phyloP scores from a whole-genome alignment of 2,329 filamentous ascomycete species.

The Trichoderma pleuroti region DNA sequence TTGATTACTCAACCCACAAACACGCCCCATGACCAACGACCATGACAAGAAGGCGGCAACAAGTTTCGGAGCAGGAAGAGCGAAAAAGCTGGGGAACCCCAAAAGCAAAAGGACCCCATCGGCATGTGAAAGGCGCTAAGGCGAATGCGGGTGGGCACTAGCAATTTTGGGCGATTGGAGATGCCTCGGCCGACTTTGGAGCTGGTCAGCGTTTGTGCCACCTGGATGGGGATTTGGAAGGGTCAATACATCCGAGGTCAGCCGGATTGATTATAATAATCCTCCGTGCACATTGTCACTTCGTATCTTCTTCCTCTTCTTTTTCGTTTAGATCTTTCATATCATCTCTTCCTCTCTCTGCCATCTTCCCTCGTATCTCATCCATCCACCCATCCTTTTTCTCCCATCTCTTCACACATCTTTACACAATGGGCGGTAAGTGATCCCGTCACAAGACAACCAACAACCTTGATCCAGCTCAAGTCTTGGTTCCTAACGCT shows the following conservation, averaged over 20 bases:
- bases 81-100: slow-evolving; percentile 13
- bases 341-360: neutral
- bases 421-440: slow-evolving; percentile 40
- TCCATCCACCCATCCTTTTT: neutral
- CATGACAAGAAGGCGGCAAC: neutral
- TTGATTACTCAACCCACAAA: neutral
- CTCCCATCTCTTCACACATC: neutral
- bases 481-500: slow-evolving; percentile 16
- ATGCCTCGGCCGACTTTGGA: slow-evolving; percentile 32
- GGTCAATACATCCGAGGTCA: slow-evolving; percentile 16
- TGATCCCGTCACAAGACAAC: slow-evolving; percentile 13
- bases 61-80: neutral
- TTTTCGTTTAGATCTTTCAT: neutral
- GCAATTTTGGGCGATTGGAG: slow-evolving; percentile 23
- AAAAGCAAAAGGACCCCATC: neutral
- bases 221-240: neutral
- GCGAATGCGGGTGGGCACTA: slow-evolving; percentile 18
- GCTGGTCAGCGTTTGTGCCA: slow-evolving; percentile 21
- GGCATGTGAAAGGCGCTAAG: slow-evolving; percentile 21
- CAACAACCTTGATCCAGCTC: neutral
- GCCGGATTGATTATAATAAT: slow-evolving; percentile 7
- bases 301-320: neutral
- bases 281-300: neutral
- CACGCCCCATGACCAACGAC: neutral
- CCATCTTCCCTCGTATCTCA: neutral